Evolutionary conservation across 371 early-diverging fungal species (phyloP), one percentile per base, ranked within the genome.

Genomic region (Actinomortierella wolfii): DNA sequence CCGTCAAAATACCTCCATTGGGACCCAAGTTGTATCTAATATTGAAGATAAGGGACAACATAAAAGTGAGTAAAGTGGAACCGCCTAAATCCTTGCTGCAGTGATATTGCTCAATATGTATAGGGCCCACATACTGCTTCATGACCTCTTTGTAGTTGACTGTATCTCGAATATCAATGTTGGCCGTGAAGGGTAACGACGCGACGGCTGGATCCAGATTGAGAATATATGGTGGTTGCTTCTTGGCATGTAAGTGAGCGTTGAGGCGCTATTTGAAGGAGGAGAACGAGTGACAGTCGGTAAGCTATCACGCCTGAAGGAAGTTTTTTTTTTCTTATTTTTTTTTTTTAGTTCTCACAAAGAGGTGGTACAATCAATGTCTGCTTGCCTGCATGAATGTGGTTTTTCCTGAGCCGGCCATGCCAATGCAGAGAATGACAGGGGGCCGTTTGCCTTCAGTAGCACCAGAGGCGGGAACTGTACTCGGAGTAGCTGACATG

Each of bases 401-500:
- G 7, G 97, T 97, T 76, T 99, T 99, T 53, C 99, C 99, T 18
- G 94, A 92, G 24, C 99, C 99, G 17, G 99, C 99, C 99, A 99
- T 98, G 45, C 99, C 97, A 62, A 96, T 94, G 70, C 89, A 89
- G 20, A 96, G 85, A 58, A 96, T 87, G 64, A 89, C 90, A 21
- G 91, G 88, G 20, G 96, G 94, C 61, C 83, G 78, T 56, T 82
- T 81, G 15, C 73, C 77, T 48, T 58, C 58, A n/a, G 67, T 34
- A 11, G 53, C 48, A 8, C 59, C 51, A 26, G 56, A 46, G 14
- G 64, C 15, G 14, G 65, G 54, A 8, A 54, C 24, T 25, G 63
- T 39, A 23, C 39, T 29, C 43, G 55, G 15, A 26, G 25, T 3
- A 24, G 50, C n/a, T 15, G 57, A 57, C 49, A 54, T 52, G 23